Base-by-base conservation (phyloP, 257 asterid genomes). In the Vinca minor region DNA sequence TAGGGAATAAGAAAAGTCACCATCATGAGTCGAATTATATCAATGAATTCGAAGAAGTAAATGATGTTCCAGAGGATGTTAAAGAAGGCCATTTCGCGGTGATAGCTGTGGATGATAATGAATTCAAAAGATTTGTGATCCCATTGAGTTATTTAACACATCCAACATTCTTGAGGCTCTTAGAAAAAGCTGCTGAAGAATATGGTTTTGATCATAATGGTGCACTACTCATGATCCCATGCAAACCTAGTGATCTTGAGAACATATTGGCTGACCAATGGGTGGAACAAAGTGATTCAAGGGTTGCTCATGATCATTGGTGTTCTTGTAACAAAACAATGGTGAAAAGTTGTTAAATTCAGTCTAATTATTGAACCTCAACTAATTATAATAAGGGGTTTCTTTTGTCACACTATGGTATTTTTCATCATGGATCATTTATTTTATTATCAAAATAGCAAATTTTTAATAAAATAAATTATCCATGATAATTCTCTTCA, bases 1-100 rank as follows among this genome's bases (percentile, higher is more conserved):
- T 61, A n/a, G 81, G 79, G 57, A 79, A 73, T 34, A 34, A 34
- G 38, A 34, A 34, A 34, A 34, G 38, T 34, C 4, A 34, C 7
- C 4, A 34, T 2, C 4, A 34, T 8, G 14, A 63, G 1, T 18
- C 73, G 1, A 57, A n/a, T n/a, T n/a, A 54, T 5, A 17, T 4
- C 4, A 53, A 68, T 36, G 69, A 71, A 35, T 29, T 63, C 13
- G 76, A 77, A 15, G 74, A 70, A 18, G 62, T 64, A 34, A 65
- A 0, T 42, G 57, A 62, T 1, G 86, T 88, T 26, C 85, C 90
- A 18, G 75, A 78, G 0, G 96, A 86, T n/a, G 77, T 77, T 45
- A 81, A 75, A 44, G 77, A 81, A 60, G 83, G 85, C 4, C 83
- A 81, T 65, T 77, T 77, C 39, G 79, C 77, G 1, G 85, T 81